Conservation (phyloP, 1,139 yeast species). For the Debaryomyces fabryi region DNA sequence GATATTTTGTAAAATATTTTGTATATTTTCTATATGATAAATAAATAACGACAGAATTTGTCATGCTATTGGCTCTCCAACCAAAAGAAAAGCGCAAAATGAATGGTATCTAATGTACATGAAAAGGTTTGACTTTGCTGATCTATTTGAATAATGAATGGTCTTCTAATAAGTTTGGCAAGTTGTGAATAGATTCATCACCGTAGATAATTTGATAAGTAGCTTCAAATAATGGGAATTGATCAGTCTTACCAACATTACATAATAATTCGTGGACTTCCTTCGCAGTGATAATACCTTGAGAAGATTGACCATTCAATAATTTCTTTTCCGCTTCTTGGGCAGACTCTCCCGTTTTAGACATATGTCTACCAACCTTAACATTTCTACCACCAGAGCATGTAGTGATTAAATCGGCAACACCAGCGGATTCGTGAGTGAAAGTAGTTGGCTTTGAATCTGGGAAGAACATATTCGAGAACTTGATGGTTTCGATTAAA, state of each 20-base stretch:
- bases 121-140: background rate
- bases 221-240: slow-evolving; percentile 52
- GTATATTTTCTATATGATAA: background rate
- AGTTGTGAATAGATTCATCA: slow-evolving; percentile 43
- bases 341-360: slow-evolving; percentile 47
- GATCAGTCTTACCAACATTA: slow-evolving; percentile 32
- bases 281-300: slow-evolving; percentile 51
- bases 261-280: slow-evolving; percentile 51
- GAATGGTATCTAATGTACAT: background rate
- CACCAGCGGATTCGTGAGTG: slow-evolving; percentile 53
- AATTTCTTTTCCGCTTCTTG: slow-evolving; percentile 48
- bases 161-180: slow-evolving; percentile 41
- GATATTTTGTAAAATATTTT: background rate
- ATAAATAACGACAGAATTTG: background rate
- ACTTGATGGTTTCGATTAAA: slow-evolving; percentile 44
- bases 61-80: background rate
- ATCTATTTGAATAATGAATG: slow-evolving; percentile 5
- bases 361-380: slow-evolving; percentile 51
- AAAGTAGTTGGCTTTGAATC: slow-evolving; percentile 43
- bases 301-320: slow-evolving; percentile 54
- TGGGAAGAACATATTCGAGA: slow-evolving; percentile 46
- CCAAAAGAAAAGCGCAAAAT: background rate
- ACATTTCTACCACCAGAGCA: slow-evolving; percentile 55
- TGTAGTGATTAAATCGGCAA: slow-evolving; percentile 53
- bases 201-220: slow-evolving; percentile 51